Base-by-base conservation (phyloP, 208 protist genomes). In the Cochliopodium minus region DNA sequence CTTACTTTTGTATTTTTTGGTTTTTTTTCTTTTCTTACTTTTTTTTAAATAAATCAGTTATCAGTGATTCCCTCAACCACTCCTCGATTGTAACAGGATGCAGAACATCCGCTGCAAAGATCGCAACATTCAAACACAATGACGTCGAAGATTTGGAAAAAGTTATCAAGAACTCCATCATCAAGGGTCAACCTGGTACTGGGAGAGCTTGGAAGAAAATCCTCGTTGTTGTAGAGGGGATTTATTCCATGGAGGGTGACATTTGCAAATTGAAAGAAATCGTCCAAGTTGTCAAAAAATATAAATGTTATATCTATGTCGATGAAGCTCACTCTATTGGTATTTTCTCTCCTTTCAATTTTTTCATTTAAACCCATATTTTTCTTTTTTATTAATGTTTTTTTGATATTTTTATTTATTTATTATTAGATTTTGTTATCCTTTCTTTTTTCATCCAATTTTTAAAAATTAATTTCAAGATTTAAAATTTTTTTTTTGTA, bases 281-380 rank as follows among this genome's bases (percentile, higher is more conserved):
- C 20, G 90, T 93, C 36, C 83, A 85, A 43, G 54, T 97, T 1
- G 88, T 90, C 47, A 86, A 94, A 56, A 81, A 93, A 66, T 94
- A 96, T 76, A 82, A 84, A 57, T 87, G 86, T 2, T 65, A 97
- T 23, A 86, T 93, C 1, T 95, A 94, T 69, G 67, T 94, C 35
- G 93, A 97, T 67, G 93, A 97, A 78, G 89, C 93, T 5, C 93
- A 97, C 69, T 92, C 91, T 29, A 93, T 96, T 56, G 93, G 92
- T 58, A 77, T 95, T 22, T 90, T 95, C 59, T 91, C n/a, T n/a
- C n/a, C n/a, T n/a, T n/a, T n/a, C n/a, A n/a, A n/a, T n/a, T n/a
- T n/a, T n/a, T n/a, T n/a, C n/a, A n/a, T n/a, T n/a, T n/a, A n/a
- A n/a, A n/a, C n/a, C n/a, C n/a, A n/a, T n/a, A n/a, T n/a, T n/a